Percentiles rank a stretch among this genome's conserved stretches.
phyloP scores from a whole-genome alignment of 148 eudicot genomes.

The Camellia lanceoleosa region DNA sequence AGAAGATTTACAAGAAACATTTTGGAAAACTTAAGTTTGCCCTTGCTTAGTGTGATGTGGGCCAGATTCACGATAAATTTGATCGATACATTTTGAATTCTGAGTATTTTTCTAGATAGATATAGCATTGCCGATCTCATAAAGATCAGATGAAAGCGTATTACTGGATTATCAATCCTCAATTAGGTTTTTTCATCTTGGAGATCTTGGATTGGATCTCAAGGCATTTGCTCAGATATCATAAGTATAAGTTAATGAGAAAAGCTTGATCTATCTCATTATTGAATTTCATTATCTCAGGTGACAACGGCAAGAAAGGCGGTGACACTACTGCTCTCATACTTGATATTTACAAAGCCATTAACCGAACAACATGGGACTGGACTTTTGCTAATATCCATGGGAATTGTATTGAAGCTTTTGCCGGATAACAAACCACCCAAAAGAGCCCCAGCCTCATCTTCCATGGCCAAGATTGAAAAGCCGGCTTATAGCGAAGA shows the following conservation, averaged over 20 bases:
- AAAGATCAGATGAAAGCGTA: background rate
- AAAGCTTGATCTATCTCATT: background rate
- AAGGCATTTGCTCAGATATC: too few species aligned
- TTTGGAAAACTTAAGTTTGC: too few species aligned
- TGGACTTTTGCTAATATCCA: constrained; percentile 70
- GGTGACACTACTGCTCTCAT: constrained; percentile 76
- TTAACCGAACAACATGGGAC: constrained; percentile 77
- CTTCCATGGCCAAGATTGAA: constrained; percentile 14
- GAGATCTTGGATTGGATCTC: too few species aligned
- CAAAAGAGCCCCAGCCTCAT: constrained; percentile 18
- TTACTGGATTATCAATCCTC: too few species aligned
- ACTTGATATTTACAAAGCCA: constrained; percentile 87
- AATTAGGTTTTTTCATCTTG: too few species aligned
- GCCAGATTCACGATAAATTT: too few species aligned
- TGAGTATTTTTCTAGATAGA: too few species aligned
- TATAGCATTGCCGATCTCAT: too few species aligned
- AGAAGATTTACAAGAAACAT: too few species aligned
- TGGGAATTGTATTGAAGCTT: constrained; percentile 82
- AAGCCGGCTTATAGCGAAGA: constrained; percentile 25
- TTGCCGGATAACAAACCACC: constrained; percentile 56
- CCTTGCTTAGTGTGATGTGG: too few species aligned
- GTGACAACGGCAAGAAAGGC: constrained; percentile 95
- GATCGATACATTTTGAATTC: too few species aligned
- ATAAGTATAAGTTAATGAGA: background rate
- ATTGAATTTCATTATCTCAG: constrained; percentile 35